Conservation (phyloP, 108 stramenopile species). For the Chaetoceros muelleri region DNA sequence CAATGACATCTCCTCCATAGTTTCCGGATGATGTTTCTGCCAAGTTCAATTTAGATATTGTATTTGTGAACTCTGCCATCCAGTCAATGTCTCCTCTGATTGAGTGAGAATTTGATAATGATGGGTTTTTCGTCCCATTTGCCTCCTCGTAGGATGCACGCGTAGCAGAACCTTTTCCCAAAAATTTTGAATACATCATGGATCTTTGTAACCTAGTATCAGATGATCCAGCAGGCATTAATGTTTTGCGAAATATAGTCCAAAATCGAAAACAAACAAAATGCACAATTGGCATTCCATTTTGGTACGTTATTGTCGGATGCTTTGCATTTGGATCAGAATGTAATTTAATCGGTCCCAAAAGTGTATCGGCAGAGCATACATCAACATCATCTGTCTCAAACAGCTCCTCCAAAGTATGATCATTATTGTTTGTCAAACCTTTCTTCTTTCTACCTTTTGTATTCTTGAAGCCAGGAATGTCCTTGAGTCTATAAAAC, state of each 20-base stretch:
- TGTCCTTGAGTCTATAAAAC: constrained; percentile 53
- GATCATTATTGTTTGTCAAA: not conserved
- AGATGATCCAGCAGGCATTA: constrained; percentile 60
- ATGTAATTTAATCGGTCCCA: constrained; percentile 35
- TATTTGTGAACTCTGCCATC: not conserved
- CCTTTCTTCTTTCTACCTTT: not conserved
- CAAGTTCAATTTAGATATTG: constrained; percentile 39
- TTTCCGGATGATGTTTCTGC: constrained; percentile 62
- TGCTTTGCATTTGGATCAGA: not conserved
- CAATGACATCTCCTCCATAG: constrained; percentile 31
- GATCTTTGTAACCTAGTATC: constrained; percentile 28
- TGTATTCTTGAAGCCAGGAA: constrained; percentile 23
- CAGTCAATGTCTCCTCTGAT: constrained; percentile 1
- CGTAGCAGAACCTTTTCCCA: constrained; percentile 8
- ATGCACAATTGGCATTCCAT: constrained; percentile 36
- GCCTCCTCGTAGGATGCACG: not conserved
- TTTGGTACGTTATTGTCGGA: constrained; percentile 3
- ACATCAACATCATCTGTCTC: constrained; percentile 66
- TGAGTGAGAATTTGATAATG: constrained; percentile 27
- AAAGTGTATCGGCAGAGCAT: constrained; percentile 30
- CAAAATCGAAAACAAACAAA: constrained; percentile 65
- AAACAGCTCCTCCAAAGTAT: constrained; percentile 46
- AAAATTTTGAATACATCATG: constrained; percentile 27
- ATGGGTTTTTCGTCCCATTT: not conserved
- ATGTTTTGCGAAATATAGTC: constrained; percentile 49